These are phyloP conservation scores for Termitomyces sp. DNA, from an alignment of 768 basidiomycete genomes.

Conservation along the genomic window DNA sequence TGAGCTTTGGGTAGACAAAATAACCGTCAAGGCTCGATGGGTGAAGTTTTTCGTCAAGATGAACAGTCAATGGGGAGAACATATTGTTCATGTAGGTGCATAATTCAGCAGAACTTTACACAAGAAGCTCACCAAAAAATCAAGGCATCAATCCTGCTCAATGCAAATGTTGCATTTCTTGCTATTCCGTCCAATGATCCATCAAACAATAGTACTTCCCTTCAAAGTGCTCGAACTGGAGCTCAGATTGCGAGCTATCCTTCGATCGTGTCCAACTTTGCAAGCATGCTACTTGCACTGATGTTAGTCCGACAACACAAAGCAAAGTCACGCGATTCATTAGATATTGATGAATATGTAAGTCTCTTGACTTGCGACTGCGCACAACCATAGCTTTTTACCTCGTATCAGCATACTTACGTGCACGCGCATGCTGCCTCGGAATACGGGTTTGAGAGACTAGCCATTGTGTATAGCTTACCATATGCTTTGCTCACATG, in stretches of 20 bases:
- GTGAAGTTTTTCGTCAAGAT: conserved; percentile 34
- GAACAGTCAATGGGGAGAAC: conserved; percentile 23
- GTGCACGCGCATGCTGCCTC: conserved; percentile 4
- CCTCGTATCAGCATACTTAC: neutral
- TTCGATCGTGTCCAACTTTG: conserved; percentile 41
- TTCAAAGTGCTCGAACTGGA: conserved; percentile 17
- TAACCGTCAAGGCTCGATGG: conserved; percentile 39
- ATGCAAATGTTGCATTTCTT: conserved; percentile 50
- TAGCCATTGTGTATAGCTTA: conserved; percentile 7
- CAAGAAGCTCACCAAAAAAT: conserved; percentile 29
- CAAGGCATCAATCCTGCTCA: conserved; percentile 49
- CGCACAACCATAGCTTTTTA: neutral
- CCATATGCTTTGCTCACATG: conserved; percentile 8
- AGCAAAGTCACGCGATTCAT: conserved; percentile 27
- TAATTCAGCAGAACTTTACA: neutral
- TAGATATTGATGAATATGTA: conserved; percentile 12
- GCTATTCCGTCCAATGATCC: conserved; percentile 42
- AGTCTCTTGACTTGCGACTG: neutral
- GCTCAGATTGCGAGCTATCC: conserved; percentile 42
- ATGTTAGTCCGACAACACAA: conserved; percentile 43
- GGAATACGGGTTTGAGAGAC: neutral
- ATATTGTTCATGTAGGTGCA: conserved; percentile 22
- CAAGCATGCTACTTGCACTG: conserved; percentile 41
- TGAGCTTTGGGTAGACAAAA: conserved; percentile 46
- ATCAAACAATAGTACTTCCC: conserved; percentile 25